Percentiles rank a stretch among this genome's conserved stretches.
Conservation (phyloP, 2,329 filamentous ascomycete genomes). For the Davidsoniella australis region DNA sequence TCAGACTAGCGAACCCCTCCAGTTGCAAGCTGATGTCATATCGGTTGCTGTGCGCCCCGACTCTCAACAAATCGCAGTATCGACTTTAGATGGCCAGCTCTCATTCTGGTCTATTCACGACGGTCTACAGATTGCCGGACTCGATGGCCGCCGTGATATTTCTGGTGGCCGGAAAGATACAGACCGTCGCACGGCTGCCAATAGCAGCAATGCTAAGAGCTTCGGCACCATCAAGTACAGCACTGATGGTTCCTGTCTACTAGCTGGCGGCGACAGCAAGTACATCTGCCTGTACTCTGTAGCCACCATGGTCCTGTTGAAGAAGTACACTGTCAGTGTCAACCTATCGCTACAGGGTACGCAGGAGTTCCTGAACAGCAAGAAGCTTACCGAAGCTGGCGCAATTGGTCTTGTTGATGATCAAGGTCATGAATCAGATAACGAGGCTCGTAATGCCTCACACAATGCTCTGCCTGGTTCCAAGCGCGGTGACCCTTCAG, state of each 20-base stretch:
- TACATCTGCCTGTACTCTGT: conserved; percentile 98
- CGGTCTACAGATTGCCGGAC: conserved; percentile 65
- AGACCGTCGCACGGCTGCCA: conserved; percentile 81
- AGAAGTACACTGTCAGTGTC: conserved; percentile 88
- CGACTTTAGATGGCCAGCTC: conserved; percentile 81
- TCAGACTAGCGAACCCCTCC: conserved; percentile 85
- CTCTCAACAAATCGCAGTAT: conserved; percentile 76
- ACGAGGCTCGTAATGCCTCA: conserved; percentile 77
- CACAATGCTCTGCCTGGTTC: conserved; percentile 72
- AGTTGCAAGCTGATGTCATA: conserved; percentile 80
- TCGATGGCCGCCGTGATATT: conserved; percentile 82
- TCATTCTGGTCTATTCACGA: conserved; percentile 90
- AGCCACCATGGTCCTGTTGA: conserved; percentile 73
- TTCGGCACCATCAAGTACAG: conserved; percentile 84
- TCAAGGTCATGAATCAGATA: conserved; percentile 27
- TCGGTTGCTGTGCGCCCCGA: conserved; percentile 78
- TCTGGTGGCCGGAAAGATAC: conserved; percentile 80
- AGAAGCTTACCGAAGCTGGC: conserved; percentile 76
- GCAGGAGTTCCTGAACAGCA: conserved; percentile 92
- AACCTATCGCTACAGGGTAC: conserved; percentile 94
- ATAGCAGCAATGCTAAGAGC: conserved; percentile 74
- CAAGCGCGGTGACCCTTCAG: conserved; percentile 65
- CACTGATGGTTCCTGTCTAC: conserved; percentile 74
- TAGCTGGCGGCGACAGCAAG: conserved; percentile 92
- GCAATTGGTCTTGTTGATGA: conserved; percentile 73